Conservation (phyloP, 2,329 filamentous ascomycete genomes). For the Dactylonectria estremocensis region DNA sequence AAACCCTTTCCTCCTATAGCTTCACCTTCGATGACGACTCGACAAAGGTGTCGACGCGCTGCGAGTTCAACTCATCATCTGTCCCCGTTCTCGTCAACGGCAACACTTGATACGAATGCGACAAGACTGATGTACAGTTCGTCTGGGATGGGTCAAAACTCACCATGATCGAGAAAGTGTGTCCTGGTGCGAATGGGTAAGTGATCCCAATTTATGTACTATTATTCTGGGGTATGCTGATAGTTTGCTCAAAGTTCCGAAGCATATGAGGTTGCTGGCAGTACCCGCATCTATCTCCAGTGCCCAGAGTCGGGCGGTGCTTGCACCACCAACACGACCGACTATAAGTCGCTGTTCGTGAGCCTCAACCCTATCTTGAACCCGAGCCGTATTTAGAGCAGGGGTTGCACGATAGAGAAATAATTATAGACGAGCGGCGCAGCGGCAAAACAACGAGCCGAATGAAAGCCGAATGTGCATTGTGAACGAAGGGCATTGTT, state of each 20-base stretch:
- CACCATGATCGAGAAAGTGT: constrained; percentile 63
- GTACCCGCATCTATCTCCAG: constrained; percentile 39
- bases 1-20: constrained; percentile 51
- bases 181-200: constrained; percentile 56
- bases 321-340: constrained; percentile 51
- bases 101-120: constrained; percentile 60
- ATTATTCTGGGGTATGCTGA: constrained; percentile 12
- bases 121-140: constrained; percentile 59
- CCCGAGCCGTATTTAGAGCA: constrained; percentile 11
- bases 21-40: constrained; percentile 60
- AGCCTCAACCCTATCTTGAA: constrained; percentile 50
- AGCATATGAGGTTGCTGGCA: constrained; percentile 53
- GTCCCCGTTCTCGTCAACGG: constrained; percentile 42
- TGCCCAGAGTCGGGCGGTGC: constrained; percentile 37
- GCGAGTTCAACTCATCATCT: constrained; percentile 62
- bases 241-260: constrained; percentile 37
- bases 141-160: constrained; percentile 56
- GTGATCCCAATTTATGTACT: constrained; percentile 30
- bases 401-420: neutral
- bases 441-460: neutral
- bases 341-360: constrained; percentile 48
- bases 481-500: neutral
- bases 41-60: constrained; percentile 59
- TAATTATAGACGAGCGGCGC: neutral
- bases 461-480: neutral